Evolutionary conservation across 192 early-diverging fungal species (phyloP).

Genomic region (Linnemannia zychae): DNA sequence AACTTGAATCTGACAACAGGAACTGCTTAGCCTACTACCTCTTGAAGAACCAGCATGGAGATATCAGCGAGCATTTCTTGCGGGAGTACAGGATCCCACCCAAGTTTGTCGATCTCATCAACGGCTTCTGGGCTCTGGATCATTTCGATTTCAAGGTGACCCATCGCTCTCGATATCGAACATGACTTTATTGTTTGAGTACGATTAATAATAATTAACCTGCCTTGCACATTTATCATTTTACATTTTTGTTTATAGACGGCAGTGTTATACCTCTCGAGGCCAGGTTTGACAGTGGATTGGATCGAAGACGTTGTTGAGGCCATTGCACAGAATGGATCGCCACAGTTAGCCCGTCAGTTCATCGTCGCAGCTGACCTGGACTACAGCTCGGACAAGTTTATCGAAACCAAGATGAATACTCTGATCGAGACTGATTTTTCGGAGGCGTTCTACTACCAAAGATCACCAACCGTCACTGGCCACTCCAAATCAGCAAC

Average conservation of each 20-base stretch:
- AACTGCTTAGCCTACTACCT: constrained; percentile 52
- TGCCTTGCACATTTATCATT: not conserved
- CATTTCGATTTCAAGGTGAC: constrained; percentile 56
- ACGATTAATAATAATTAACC: not conserved
- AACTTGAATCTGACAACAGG: constrained; percentile 45
- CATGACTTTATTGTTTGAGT: no score
- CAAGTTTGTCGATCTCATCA: constrained; percentile 50
- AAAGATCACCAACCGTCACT: constrained; percentile 14
- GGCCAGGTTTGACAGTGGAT: constrained; percentile 49
- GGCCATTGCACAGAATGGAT: constrained; percentile 33
- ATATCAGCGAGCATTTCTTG: constrained; percentile 42
- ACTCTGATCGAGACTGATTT: constrained; percentile 37
- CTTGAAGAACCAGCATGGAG: constrained; percentile 42
- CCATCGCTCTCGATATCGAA: no score
- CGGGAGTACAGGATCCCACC: constrained; percentile 46
- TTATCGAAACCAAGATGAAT: constrained; percentile 43
- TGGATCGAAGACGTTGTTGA: constrained; percentile 53
- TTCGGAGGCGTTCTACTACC: constrained; percentile 47
- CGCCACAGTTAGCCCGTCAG: constrained; percentile 32
- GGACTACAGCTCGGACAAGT: constrained; percentile 28
- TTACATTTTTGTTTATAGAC: constrained; percentile 14
- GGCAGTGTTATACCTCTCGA: constrained; percentile 42
- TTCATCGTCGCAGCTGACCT: constrained; percentile 41
- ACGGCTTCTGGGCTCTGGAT: constrained; percentile 54
- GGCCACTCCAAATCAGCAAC: not conserved